These are phyloP conservation scores for Candida verbasci DNA, from an alignment of 805 yeast genomes.

Conservation along the genomic window DNA sequence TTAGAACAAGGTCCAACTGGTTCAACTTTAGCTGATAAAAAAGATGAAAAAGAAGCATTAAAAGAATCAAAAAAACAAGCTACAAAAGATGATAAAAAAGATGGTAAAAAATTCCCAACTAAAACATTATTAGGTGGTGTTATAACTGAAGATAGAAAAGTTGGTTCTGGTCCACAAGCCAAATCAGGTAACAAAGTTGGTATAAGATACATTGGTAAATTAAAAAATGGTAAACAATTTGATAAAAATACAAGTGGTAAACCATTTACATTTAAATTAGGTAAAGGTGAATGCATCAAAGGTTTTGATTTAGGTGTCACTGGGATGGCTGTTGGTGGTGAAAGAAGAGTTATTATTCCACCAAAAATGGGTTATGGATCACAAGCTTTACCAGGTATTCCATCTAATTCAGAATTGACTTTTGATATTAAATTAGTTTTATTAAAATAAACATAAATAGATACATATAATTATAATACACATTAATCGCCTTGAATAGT, in stretches of 20 bases:
- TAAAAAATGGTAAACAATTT: constrained; percentile 92
- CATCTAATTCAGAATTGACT: constrained; percentile 93
- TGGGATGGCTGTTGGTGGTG: constrained; percentile 98
- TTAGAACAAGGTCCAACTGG: constrained; percentile 94
- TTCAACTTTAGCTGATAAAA: constrained; percentile 26
- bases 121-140: constrained; percentile 91
- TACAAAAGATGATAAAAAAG: constrained; percentile 17
- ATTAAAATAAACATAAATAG: constrained; percentile 54
- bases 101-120: constrained; percentile 51
- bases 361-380: constrained; percentile 96
- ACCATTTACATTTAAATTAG: constrained; percentile 87
- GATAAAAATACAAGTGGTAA: constrained; percentile 97
- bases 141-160: constrained; percentile 83
- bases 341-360: constrained; percentile 95
- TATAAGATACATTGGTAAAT: constrained; percentile 96
- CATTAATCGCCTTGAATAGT: too few species aligned
- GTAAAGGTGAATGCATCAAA: constrained; percentile 97
- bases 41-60: constrained; percentile 20
- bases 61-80: constrained; percentile 21
- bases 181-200: constrained; percentile 89
- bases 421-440: constrained; percentile 93
- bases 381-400: constrained; percentile 92
- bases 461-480: background rate
- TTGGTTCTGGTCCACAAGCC: constrained; percentile 85
- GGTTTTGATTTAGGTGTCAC: constrained; percentile 99